These are phyloP conservation scores for Myxozyma kluyveri DNA, from an alignment of 805 yeast species.

Conservation along the genomic window DNA sequence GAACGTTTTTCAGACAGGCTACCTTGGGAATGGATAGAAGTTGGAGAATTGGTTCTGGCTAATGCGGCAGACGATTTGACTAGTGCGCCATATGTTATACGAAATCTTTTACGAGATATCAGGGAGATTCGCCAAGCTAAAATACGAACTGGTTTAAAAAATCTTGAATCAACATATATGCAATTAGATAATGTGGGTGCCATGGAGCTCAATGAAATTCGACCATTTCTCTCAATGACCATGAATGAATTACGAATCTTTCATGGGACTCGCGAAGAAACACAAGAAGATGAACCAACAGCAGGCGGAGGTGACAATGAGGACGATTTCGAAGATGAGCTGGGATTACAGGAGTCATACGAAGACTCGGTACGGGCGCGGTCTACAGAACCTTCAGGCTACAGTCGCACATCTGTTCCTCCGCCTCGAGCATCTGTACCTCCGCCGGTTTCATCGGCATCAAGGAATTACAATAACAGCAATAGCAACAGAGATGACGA, in stretches of 20 bases:
- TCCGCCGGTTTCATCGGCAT: too few species aligned
- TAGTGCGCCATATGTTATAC: slow-evolving; percentile 67
- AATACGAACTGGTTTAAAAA: slow-evolving; percentile 72
- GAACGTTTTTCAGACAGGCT: slow-evolving; percentile 58
- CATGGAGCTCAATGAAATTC: slow-evolving; percentile 81
- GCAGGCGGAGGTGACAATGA: background rate
- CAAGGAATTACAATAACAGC: too few species aligned
- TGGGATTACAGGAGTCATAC: background rate
- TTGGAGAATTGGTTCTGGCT: slow-evolving; percentile 63
- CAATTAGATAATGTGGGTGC: slow-evolving; percentile 78
- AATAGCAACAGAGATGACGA: slow-evolving; percentile 12
- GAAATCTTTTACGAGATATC: slow-evolving; percentile 74
- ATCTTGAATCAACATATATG: slow-evolving; percentile 77
- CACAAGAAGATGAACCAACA: slow-evolving; percentile 14
- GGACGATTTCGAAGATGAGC: slow-evolving; percentile 1
- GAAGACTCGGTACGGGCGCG: slow-evolving; percentile 7
- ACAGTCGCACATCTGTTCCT: background rate
- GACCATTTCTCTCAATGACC: slow-evolving; percentile 75
- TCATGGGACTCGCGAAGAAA: slow-evolving; percentile 37
- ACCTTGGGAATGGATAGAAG: slow-evolving; percentile 89
- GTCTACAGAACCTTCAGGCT: slow-evolving; percentile 3
- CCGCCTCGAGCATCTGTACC: slow-evolving; percentile 4
- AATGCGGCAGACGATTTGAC: slow-evolving; percentile 75
- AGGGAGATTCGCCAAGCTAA: slow-evolving; percentile 80
- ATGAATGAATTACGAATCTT: slow-evolving; percentile 74